Evolutionary conservation across 345 rosid species (phyloP).

Genomic region (Tarenaya hassleriana): DNA sequence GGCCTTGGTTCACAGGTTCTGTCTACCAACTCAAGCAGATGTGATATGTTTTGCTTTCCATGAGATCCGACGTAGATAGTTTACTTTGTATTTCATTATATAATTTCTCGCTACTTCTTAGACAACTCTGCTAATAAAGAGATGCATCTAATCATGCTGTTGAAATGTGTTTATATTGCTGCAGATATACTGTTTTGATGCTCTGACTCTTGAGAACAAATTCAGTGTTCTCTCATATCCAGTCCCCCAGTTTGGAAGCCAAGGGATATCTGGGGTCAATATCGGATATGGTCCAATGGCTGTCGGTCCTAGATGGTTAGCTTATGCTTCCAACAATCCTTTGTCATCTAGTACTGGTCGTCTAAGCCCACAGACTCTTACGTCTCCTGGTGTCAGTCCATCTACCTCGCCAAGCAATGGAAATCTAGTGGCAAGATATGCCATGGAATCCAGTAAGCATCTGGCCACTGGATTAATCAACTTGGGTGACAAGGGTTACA

Average conservation of each 20-base stretch:
- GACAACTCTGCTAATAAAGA: neutral
- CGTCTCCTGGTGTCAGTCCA: slow-evolving; percentile 93
- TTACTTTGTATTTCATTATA: neutral
- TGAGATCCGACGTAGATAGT: neutral
- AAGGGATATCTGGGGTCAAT: slow-evolving; percentile 65
- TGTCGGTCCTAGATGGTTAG: slow-evolving; percentile 95
- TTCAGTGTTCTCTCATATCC: slow-evolving; percentile 92
- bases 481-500: slow-evolving; percentile 87
- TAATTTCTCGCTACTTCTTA: neutral
- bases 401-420: slow-evolving; percentile 91
- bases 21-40: no score
- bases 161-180: slow-evolving; percentile 16
- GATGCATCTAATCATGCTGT: neutral
- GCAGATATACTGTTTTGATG: slow-evolving; percentile 97
- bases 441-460: slow-evolving; percentile 95
- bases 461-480: slow-evolving; percentile 77
- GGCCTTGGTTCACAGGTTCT: slow-evolving; percentile 78
- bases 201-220: slow-evolving; percentile 86
- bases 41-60: no score
- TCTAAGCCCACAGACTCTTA: slow-evolving; percentile 88
- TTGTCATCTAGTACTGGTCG: slow-evolving; percentile 70
- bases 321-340: slow-evolving; percentile 85
- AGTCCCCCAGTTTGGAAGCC: slow-evolving; percentile 79
- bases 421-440: slow-evolving; percentile 83
- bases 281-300: slow-evolving; percentile 97